Conservation (phyloP, 2,329 filamentous ascomycete genomes). For the Sordariomycetes sp. region DNA sequence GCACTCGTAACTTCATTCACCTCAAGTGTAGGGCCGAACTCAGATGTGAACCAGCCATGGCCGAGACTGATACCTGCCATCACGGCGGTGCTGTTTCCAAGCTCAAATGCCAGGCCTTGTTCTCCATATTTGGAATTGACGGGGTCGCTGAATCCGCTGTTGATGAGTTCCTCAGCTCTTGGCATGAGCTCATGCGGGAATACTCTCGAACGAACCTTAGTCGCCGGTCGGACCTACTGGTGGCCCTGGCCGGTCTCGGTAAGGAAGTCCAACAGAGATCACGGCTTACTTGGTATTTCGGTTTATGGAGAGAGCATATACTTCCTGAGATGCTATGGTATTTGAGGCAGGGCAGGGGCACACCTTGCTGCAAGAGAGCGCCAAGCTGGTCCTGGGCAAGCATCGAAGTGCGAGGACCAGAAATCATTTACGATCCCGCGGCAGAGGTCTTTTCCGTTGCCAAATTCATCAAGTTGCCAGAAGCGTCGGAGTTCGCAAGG, state of each 20-base stretch:
- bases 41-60: not conserved
- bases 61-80: not conserved
- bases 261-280: not conserved
- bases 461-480: not conserved
- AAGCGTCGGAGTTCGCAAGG: not conserved
- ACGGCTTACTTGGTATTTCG: not conserved
- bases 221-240: not conserved
- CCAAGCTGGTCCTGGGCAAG: slow-evolving; percentile 3
- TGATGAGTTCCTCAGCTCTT: not conserved
- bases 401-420: slow-evolving; percentile 1
- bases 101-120: slow-evolving; percentile 1
- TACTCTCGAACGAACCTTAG: slow-evolving; percentile 1
- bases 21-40: slow-evolving; percentile 3
- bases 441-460: not conserved
- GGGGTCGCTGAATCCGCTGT: not conserved
- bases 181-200: slow-evolving; percentile 1
- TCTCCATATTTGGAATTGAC: not conserved
- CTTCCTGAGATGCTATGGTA: slow-evolving; percentile 1
- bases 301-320: slow-evolving; percentile 1
- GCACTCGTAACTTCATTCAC: slow-evolving; percentile 3
- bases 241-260: slow-evolving; percentile 1
- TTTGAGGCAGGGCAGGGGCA: not conserved
- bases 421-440: slow-evolving; percentile 1
- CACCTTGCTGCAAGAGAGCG: not conserved
- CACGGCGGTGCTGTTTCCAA: slow-evolving; percentile 1